A percentile compares a stretch with the other conserved stretches of the same genome.
Evolutionary conservation across 345 rosid genomes (phyloP).

Genomic region (Barbarea vulgaris): DNA sequence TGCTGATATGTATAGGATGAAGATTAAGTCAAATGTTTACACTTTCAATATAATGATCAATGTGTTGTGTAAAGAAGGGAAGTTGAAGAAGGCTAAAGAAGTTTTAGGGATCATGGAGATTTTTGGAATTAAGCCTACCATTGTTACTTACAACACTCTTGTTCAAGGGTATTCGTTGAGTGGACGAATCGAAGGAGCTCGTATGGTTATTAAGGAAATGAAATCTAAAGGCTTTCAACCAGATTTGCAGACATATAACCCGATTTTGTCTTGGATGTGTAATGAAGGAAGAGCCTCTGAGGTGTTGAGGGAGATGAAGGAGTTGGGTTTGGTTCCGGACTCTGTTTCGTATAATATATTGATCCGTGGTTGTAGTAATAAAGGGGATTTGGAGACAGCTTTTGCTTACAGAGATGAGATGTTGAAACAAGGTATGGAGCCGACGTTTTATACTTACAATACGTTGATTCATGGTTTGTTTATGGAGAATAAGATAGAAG

Average conservation of each 20-base stretch:
- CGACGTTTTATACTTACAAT: slow-evolving; percentile 79
- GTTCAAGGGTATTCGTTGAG: slow-evolving; percentile 71
- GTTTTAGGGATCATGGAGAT: slow-evolving; percentile 60
- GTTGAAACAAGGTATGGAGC: slow-evolving; percentile 62
- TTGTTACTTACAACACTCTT: slow-evolving; percentile 76
- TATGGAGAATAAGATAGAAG: slow-evolving; percentile 63
- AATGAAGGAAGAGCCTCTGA: slow-evolving; percentile 64
- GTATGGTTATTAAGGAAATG: slow-evolving; percentile 63
- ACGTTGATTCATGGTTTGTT: slow-evolving; percentile 78
- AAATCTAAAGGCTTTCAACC: slow-evolving; percentile 60
- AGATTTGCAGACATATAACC: slow-evolving; percentile 74
- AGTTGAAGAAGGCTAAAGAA: slow-evolving; percentile 75
- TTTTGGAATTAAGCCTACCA: slow-evolving; percentile 69
- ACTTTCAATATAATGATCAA: slow-evolving; percentile 94
- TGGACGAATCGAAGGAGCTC: slow-evolving; percentile 76
- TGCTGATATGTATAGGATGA: slow-evolving; percentile 93
- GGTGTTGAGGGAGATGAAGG: slow-evolving; percentile 63
- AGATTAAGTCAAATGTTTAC: slow-evolving; percentile 64
- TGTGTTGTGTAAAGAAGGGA: slow-evolving; percentile 83
- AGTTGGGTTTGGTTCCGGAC: slow-evolving; percentile 61
- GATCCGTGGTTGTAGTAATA: slow-evolving; percentile 77
- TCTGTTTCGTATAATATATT: slow-evolving; percentile 79
- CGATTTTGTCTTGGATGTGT: slow-evolving; percentile 78
- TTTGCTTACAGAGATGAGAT: slow-evolving; percentile 75
- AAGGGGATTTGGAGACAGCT: slow-evolving; percentile 66